A percentile compares a stretch with the other conserved stretches of the same genome.
Conservation (phyloP, 1,284 basidiomycete species). For the Ceratobasidium sp. region DNA sequence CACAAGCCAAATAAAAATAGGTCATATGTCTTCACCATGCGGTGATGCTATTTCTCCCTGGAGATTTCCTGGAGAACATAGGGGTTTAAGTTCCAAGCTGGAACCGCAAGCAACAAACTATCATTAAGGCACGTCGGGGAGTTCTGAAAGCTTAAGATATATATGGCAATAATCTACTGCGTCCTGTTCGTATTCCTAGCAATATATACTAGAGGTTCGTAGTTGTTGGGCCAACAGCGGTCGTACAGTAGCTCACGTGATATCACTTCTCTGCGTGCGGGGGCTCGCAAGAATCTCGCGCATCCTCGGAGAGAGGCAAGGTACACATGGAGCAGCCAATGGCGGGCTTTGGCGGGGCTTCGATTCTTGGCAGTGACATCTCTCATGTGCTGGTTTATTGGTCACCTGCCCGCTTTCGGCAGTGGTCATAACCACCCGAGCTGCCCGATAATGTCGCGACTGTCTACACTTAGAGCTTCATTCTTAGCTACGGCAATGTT, state of each 20-base stretch:
- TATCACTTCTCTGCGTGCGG: neutral
- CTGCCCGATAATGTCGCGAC: conserved; percentile 31
- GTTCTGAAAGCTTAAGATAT: too few species aligned
- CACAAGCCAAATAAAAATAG: neutral
- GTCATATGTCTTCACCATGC: conserved; percentile 17
- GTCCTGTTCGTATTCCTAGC: too few species aligned
- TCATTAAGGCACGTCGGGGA: too few species aligned
- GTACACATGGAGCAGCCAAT: neutral
- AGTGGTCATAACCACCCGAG: neutral
- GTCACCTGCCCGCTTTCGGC: conserved; percentile 6
- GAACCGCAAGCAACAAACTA: neutral
- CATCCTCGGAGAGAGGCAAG: conserved; percentile 14
- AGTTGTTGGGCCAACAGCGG: neutral
- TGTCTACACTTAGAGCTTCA: neutral
- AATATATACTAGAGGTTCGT: neutral
- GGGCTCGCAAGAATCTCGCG: conserved; percentile 35
- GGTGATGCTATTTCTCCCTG: conserved; percentile 17
- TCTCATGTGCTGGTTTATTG: neutral
- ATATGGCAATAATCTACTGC: too few species aligned
- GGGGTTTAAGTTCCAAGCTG: neutral
- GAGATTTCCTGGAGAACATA: conserved; percentile 26
- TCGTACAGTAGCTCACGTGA: conserved; percentile 11
- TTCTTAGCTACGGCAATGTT: conserved; percentile 18
- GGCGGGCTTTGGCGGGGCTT: neutral
- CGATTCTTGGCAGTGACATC: neutral